phyloP scores from a whole-genome alignment of 2,329 filamentous ascomycete species.

The Ceratocystis colombiana region DNA sequence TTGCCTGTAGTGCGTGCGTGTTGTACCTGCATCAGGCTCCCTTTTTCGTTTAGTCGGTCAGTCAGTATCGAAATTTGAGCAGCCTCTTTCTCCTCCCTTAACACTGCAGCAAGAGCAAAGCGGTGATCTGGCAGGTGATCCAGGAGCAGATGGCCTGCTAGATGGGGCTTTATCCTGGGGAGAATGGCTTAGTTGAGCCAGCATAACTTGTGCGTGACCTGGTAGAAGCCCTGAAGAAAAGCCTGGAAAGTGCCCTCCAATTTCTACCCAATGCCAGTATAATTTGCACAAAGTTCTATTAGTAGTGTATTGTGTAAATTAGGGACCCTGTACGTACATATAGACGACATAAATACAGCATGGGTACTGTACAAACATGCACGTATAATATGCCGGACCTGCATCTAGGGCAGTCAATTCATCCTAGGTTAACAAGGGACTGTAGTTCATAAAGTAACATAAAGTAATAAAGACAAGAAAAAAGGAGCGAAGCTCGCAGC shows the following conservation, averaged over 20 bases:
- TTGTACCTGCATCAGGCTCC: not conserved
- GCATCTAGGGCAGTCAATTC: constrained; percentile 13
- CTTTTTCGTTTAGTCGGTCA: constrained; percentile 8
- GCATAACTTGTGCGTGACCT: constrained; percentile 1
- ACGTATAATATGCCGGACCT: constrained; percentile 15
- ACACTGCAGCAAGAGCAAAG: constrained; percentile 1
- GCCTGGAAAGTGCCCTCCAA: not conserved
- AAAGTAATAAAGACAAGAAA: not conserved
- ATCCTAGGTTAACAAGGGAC: constrained; percentile 8
- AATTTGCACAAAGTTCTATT: constrained; percentile 10
- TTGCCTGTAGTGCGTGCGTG: not conserved
- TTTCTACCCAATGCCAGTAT: not conserved
- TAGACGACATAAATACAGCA: no score
- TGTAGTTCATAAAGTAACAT: not conserved
- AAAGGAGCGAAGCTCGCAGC: constrained; percentile 5
- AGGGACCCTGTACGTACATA: no score
- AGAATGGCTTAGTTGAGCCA: not conserved
- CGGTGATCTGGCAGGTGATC: not conserved
- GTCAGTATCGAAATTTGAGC: constrained; percentile 1
- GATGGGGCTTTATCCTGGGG: not conserved
- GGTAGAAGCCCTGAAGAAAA: not conserved
- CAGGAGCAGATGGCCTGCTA: not conserved
- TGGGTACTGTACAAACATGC: not conserved
- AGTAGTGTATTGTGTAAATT: not conserved
- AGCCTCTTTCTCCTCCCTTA: constrained; percentile 1